Evolutionary conservation across 176 grass and related monocot genomes (phyloP).

Genomic region (Tillandsia leiboldiana): DNA sequence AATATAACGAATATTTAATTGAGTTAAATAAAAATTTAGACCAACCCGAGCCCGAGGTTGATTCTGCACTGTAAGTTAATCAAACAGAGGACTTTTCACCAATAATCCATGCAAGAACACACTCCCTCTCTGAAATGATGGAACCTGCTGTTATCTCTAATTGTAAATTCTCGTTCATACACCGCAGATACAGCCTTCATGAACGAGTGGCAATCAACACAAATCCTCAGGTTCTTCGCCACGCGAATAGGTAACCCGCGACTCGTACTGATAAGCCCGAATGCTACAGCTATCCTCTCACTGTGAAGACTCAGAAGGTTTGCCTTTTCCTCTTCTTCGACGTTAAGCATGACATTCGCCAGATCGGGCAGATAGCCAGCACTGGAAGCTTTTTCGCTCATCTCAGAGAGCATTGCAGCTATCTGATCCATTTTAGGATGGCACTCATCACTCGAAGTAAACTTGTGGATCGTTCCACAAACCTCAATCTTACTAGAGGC

Average conservation of each 20-base stretch:
- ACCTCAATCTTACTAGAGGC: conserved; percentile 3
- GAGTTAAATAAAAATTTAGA: no score
- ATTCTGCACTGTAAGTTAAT: background rate
- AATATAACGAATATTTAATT: no score
- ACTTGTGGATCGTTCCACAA: conserved; percentile 7
- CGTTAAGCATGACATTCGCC: background rate
- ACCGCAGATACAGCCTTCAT: conserved; percentile 11
- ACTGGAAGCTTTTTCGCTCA: background rate
- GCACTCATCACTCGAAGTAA: conserved; percentile 9
- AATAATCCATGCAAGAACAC: conserved; percentile 15
- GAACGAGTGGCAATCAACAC: conserved; percentile 16
- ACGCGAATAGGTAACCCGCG: background rate
- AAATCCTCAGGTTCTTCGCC: conserved; percentile 12
- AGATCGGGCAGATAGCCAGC: conserved; percentile 10
- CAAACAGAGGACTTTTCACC: background rate
- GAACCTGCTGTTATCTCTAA: conserved; percentile 9
- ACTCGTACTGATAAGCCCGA: conserved; percentile 8
- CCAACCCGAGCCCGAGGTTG: no score
- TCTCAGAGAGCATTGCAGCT: conserved; percentile 7
- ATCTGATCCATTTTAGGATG: conserved; percentile 13
- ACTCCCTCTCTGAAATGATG: conserved; percentile 7
- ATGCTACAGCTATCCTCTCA: conserved; percentile 16
- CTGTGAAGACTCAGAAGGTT: conserved; percentile 7
- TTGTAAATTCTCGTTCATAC: conserved; percentile 11
- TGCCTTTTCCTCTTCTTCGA: conserved; percentile 10